Conservation (phyloP, 805 yeast genomes). For the Nakazawaea populi region DNA sequence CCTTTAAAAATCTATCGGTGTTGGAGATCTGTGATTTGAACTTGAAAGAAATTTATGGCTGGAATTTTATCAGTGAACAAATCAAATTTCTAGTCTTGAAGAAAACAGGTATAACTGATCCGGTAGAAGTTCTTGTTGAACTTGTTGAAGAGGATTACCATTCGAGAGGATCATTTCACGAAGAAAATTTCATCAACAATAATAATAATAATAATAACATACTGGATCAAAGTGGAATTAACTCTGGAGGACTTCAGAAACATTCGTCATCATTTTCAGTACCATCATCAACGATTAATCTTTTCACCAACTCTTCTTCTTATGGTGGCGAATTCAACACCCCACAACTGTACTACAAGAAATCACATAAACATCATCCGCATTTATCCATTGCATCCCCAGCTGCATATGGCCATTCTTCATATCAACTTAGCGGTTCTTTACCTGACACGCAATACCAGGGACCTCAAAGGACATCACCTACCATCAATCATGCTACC, state of each 20-base stretch:
- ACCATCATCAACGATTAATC: slow-evolving; percentile 14
- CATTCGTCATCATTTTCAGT: slow-evolving; percentile 12
- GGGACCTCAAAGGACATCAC: slow-evolving; percentile 6
- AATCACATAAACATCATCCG: slow-evolving; percentile 5
- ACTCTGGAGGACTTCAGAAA: background rate
- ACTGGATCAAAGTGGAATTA: background rate
- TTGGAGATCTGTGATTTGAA: slow-evolving; percentile 55
- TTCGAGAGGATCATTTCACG: slow-evolving; percentile 19
- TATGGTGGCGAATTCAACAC: slow-evolving; percentile 8
- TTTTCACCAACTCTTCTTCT: background rate
- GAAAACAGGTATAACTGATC: slow-evolving; percentile 43
- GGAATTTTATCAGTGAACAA: slow-evolving; percentile 52
- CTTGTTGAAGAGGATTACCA: slow-evolving; percentile 46
- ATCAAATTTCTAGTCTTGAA: slow-evolving; percentile 50
- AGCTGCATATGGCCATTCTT: slow-evolving; percentile 16
- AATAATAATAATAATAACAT: background rate
- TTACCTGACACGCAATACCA: slow-evolving; percentile 15
- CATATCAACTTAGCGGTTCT: slow-evolving; percentile 21
- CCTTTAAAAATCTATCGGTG: slow-evolving; percentile 58
- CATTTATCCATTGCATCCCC: slow-evolving; percentile 16
- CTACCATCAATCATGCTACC: slow-evolving; percentile 6
- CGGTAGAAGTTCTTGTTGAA: slow-evolving; percentile 45
- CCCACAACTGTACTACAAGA: slow-evolving; percentile 8
- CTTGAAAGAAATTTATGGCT: slow-evolving; percentile 61
- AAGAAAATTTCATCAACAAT: slow-evolving; percentile 15